Conservation (phyloP, 805 yeast genomes). For the Saccharomycopsis oosterbeekiorum region DNA sequence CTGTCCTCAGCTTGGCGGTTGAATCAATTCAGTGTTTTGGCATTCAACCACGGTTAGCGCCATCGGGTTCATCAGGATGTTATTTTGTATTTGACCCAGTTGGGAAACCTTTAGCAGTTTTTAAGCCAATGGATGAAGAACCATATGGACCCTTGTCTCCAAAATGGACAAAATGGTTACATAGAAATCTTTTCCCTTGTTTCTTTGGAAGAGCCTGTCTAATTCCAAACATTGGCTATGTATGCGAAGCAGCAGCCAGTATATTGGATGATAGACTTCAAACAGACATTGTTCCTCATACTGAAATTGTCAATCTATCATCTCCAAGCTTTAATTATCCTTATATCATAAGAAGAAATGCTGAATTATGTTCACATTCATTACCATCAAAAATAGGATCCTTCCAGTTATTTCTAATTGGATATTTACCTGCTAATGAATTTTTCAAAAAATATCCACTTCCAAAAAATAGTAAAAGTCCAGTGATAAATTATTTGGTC, state of each 20-base stretch:
- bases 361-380: conserved; percentile 20
- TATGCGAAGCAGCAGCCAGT: conserved; percentile 65
- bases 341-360: conserved; percentile 32
- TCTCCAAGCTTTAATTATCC: conserved; percentile 45
- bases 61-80: conserved; percentile 63
- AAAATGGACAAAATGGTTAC: conserved; percentile 74
- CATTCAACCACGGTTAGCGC: conserved; percentile 41
- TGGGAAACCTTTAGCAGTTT: conserved; percentile 42
- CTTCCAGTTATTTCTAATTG: conserved; percentile 51
- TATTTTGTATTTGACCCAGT: conserved; percentile 41
- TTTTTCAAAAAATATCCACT: conserved; percentile 49
- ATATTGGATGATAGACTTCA: conserved; percentile 51
- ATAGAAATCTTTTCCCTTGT: conserved; percentile 65
- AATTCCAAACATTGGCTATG: conserved; percentile 63
- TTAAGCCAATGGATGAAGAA: conserved; percentile 74
- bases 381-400: conserved; percentile 49
- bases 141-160: conserved; percentile 74
- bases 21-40: conserved; percentile 36
- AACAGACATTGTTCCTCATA: conserved; percentile 53
- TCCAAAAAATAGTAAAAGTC: conserved; percentile 26
- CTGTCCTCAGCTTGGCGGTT: conserved; percentile 34
- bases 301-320: conserved; percentile 44
- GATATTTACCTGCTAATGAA: conserved; percentile 49
- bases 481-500: not conserved
- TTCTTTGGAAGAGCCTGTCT: conserved; percentile 66